Percentiles rank a stretch among this genome's conserved stretches.
Evolutionary conservation across 345 rosid genomes (phyloP).

Genomic region (Excoecaria cochinchinensis): DNA sequence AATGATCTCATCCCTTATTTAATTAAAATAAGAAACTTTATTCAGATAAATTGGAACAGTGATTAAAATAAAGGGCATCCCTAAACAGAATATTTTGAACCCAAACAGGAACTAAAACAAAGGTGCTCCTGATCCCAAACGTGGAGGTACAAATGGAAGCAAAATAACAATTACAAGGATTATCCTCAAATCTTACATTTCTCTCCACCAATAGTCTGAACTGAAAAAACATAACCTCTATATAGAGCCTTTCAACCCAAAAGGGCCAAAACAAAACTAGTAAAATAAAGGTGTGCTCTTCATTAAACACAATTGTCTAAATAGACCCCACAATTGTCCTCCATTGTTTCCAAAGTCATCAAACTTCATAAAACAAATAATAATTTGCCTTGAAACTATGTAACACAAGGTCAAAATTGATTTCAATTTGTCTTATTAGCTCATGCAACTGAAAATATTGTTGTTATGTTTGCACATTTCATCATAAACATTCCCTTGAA

Average conservation of each 20-base stretch:
- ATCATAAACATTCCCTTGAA: not conserved
- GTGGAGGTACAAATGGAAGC: not conserved
- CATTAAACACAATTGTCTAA: not conserved
- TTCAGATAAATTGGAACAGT: not conserved
- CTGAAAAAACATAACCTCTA: too few species aligned
- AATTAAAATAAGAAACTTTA: not conserved
- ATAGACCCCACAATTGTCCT: not conserved
- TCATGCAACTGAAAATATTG: not conserved
- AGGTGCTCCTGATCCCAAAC: not conserved
- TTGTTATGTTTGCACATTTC: not conserved
- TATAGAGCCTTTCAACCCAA: too few species aligned
- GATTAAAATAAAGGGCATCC: too few species aligned
- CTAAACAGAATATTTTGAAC: not conserved
- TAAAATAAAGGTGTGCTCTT: not conserved
- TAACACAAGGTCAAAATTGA: not conserved
- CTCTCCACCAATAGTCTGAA: not conserved
- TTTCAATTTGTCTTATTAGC: not conserved
- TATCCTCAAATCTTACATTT: too few species aligned
- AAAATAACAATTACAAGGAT: too few species aligned
- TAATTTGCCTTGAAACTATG: not conserved
- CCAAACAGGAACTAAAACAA: not conserved
- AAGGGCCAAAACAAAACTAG: too few species aligned
- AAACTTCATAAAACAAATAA: not conserved
- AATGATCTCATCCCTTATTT: not conserved
- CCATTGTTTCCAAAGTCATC: not conserved